Percentiles rank a stretch among this genome's conserved stretches.
Conservation (phyloP, 768 basidiomycete species). For the Collybiopsis confluens region DNA sequence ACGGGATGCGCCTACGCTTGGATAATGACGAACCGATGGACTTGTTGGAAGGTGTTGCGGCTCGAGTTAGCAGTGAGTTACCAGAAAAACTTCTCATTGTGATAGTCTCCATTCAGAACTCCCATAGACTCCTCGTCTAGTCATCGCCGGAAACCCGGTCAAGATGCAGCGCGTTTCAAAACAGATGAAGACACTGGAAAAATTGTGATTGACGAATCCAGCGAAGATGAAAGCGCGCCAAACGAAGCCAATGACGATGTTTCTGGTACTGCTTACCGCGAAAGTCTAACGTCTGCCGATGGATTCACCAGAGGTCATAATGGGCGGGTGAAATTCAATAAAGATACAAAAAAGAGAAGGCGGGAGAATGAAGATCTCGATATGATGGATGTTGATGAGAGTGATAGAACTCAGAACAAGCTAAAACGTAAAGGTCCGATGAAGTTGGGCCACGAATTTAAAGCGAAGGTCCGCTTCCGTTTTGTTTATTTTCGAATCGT, state of each 20-base stretch:
- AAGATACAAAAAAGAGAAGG: conserved; percentile 91
- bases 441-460: conserved; percentile 83
- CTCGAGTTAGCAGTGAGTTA: conserved; percentile 66
- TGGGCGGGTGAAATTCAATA: conserved; percentile 92
- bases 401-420: conserved; percentile 42
- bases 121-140: conserved; percentile 37
- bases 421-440: conserved; percentile 46
- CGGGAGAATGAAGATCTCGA: conserved; percentile 60
- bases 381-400: conserved; percentile 65
- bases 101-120: background rate
- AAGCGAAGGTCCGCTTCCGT: conserved; percentile 72
- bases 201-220: conserved; percentile 67
- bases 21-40: conserved; percentile 97
- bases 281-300: conserved; percentile 79
- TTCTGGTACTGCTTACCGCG: conserved; percentile 77
- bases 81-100: background rate
- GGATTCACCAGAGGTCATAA: conserved; percentile 83
- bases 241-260: conserved; percentile 43
- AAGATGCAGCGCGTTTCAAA: conserved; percentile 85
- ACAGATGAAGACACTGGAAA: conserved; percentile 80
- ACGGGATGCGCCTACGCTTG: conserved; percentile 65
- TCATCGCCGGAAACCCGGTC: conserved; percentile 73
- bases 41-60: conserved; percentile 75
- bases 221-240: conserved; percentile 41
- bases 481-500: conserved; percentile 1